Percentiles rank a stretch among this genome's conserved stretches.
Conservation (phyloP, 2,329 filamentous ascomycete species). For the Fusarium albosuccineum region DNA sequence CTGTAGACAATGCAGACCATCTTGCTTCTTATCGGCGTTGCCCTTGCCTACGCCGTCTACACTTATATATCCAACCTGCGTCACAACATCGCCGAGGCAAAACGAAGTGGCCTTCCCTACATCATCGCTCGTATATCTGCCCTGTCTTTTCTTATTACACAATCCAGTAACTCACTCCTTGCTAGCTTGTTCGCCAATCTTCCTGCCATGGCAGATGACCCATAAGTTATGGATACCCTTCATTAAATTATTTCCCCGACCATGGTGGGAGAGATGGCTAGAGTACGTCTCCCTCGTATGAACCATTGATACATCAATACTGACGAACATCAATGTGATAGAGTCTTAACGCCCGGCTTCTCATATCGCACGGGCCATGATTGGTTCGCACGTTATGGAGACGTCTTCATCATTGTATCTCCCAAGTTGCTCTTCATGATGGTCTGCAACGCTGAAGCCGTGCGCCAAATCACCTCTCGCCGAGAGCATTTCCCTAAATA, state of each 20-base stretch:
- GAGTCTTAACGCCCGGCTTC: conserved; percentile 71
- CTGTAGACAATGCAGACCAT: conserved; percentile 53
- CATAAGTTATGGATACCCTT: conserved; percentile 67
- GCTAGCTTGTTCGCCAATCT: conserved; percentile 63
- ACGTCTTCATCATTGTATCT: conserved; percentile 74
- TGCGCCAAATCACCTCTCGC: conserved; percentile 73
- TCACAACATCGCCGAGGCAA: conserved; percentile 63
- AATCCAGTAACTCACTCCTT: not conserved
- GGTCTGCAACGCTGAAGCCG: conserved; percentile 73
- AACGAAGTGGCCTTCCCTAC: conserved; percentile 65
- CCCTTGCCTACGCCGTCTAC: conserved; percentile 52
- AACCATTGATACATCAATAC: conserved; percentile 7
- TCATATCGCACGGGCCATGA: conserved; percentile 67
- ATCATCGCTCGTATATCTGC: conserved; percentile 62
- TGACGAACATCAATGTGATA: conserved; percentile 43
- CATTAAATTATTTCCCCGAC: conserved; percentile 66
- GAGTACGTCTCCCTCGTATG: conserved; percentile 60
- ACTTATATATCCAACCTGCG: conserved; percentile 51
- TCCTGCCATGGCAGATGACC: conserved; percentile 68
- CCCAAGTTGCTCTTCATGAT: conserved; percentile 66
- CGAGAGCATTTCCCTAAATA: conserved; percentile 75
- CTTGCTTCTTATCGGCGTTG: conserved; percentile 50
- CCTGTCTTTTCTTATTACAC: not conserved
- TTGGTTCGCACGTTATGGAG: conserved; percentile 70
- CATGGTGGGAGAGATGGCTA: conserved; percentile 69